Conservation (phyloP, 495 filamentous ascomycete genomes). For the Extremus antarcticus region DNA sequence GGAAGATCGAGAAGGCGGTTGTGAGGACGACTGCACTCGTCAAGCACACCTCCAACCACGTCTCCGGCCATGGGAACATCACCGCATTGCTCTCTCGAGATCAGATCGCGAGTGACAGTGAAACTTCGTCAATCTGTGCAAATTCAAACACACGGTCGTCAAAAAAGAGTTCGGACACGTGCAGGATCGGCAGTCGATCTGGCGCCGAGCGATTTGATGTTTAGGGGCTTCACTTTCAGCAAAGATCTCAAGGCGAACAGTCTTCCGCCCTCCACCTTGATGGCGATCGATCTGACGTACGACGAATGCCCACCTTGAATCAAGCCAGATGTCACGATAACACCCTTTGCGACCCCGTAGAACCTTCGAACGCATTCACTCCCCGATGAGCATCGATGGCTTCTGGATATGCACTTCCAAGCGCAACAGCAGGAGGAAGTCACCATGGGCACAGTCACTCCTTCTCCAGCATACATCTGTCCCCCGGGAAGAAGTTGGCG, state of each 20-base stretch:
- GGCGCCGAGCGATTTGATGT: background rate
- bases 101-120: no score
- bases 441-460: conserved; percentile 15
- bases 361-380: no score
- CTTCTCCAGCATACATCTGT: conserved; percentile 6
- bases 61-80: background rate
- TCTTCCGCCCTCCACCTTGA: background rate
- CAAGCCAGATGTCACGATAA: background rate
- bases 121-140: no score
- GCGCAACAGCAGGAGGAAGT: background rate
- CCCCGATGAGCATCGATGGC: conserved; percentile 5
- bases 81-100: background rate
- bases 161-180: no score
- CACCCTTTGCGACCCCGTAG: background rate
- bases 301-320: background rate
- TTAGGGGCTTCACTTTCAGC: background rate
- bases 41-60: conserved; percentile 11
- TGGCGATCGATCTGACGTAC: background rate
- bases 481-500: conserved; percentile 5
- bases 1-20: conserved; percentile 39
- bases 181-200: background rate
- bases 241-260: background rate
- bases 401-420: conserved; percentile 11
- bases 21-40: conserved; percentile 38
- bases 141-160: no score